These are phyloP conservation scores for Alloteropsis semialata DNA, from an alignment of 176 grass and related monocot genomes.

Conservation along the genomic window DNA sequence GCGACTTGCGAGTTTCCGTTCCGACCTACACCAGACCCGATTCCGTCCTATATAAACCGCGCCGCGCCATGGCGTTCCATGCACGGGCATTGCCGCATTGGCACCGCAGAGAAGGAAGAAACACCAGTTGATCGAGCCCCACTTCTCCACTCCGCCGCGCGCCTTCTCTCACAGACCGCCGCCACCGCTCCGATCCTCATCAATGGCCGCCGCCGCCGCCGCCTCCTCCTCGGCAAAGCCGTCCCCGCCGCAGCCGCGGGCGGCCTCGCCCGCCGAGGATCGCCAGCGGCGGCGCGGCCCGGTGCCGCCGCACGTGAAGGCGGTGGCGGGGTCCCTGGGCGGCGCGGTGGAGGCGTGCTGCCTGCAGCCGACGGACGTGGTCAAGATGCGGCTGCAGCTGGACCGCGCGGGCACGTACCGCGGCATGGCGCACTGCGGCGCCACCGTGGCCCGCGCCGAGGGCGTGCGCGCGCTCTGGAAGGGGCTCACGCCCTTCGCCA, in stretches of 20 bases:
- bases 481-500: slow-evolving; percentile 97
- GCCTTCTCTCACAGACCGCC: no score
- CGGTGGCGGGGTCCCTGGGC: slow-evolving; percentile 76
- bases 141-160: no score
- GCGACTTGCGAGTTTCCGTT: no score
- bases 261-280: slow-evolving; percentile 8
- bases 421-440: slow-evolving; percentile 82
- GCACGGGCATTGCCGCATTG: no score
- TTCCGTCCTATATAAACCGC: no score
- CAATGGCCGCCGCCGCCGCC: neutral
- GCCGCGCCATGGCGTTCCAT: no score
- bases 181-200: no score
- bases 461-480: slow-evolving; percentile 92
- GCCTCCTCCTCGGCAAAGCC: neutral
- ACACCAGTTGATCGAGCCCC: no score
- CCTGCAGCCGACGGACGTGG: slow-evolving; percentile 96
- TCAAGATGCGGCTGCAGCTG: slow-evolving; percentile 94
- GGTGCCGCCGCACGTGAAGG: slow-evolving; percentile 67
- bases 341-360: slow-evolving; percentile 93
- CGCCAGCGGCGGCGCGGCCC: neutral
- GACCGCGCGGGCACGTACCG: slow-evolving; percentile 67
- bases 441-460: slow-evolving; percentile 66
- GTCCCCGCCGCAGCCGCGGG: neutral
- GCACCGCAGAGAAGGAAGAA: no score
- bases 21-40: no score